Base-by-base conservation (phyloP, 2,329 filamentous ascomycete genomes). In the Diaporthe longicolla region DNA sequence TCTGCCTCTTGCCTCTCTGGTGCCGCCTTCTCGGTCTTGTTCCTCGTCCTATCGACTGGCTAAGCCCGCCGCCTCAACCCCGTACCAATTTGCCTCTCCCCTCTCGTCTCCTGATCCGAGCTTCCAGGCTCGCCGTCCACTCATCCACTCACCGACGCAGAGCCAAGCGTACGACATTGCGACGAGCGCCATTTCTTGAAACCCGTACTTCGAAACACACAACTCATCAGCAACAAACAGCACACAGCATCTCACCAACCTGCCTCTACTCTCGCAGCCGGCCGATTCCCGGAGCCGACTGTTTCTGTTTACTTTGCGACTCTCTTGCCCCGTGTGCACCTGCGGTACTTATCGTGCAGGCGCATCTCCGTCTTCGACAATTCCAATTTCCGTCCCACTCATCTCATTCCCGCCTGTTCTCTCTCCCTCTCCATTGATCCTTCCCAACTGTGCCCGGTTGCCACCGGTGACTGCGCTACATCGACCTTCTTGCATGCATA, bases 141-240 rank as follows among this genome's bases (percentile, higher is more conserved):
- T 24, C 45, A 21, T n/a, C 45, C 45, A 48, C 45, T 43, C 40
- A 48, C 29, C 63, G 29, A 52, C 63, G 29, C 63, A 43, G 1
- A 52, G 63, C 63, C 63, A 68, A 68, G 63, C 63, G 48, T 24
- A 48, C 45, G 50, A 66, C 45, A 66, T 66, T 66, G 63, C 63
- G 21, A 66, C 63, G 21, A 66, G 63, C 63, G 63, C 29, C 63
- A 66, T 66, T 66, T 66, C 63, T 66, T 66, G 63, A 66, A 66
- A 66, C 63, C 63, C 45, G 32, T 24, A 52, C 45, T 66, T 50
- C 63, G 63, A 66, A 52, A 66, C 63, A 66, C 63, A 40, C 26
- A n/a, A 37, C 37, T 66, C 45, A 66, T 19, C 63, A 66, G 21
- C 61, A 66, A 15, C 61, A 52, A 21, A 17, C 15, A 19, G 6